Conservation (phyloP, 257 asterid species). For the Anisodus tanguticus region DNA sequence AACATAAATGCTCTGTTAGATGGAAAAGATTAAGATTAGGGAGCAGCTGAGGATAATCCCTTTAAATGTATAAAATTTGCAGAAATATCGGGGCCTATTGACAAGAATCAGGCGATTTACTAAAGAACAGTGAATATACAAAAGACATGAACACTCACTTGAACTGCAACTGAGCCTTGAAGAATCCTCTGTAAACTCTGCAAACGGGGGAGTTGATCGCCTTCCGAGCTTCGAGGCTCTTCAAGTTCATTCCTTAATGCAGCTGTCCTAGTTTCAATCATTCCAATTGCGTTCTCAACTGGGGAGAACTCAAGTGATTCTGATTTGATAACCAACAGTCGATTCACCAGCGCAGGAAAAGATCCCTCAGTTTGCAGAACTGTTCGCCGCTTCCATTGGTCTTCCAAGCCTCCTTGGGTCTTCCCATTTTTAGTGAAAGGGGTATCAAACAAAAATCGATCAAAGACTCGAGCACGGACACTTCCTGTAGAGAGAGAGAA, state of each 20-base stretch:
- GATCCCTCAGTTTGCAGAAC: slow-evolving; percentile 95
- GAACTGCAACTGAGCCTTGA: slow-evolving; percentile 99
- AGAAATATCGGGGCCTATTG: not conserved
- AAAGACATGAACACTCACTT: slow-evolving; percentile 56
- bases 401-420: slow-evolving; percentile 98
- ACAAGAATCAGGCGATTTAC: not conserved
- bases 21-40: not conserved
- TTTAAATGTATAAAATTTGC: not conserved
- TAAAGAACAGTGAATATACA: not conserved
- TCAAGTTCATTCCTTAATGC: slow-evolving; percentile 96
- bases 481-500: slow-evolving; percentile 90
- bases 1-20: not conserved
- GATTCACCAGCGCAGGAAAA: slow-evolving; percentile 91
- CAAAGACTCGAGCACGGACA: slow-evolving; percentile 95
- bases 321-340: slow-evolving; percentile 79
- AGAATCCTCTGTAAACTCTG: slow-evolving; percentile 98
- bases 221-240: slow-evolving; percentile 99
- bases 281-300: slow-evolving; percentile 98
- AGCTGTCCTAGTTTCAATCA: slow-evolving; percentile 96
- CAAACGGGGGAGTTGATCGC: slow-evolving; percentile 97
- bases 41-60: slow-evolving; percentile 23
- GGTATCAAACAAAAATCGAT: slow-evolving; percentile 88
- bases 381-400: slow-evolving; percentile 96
- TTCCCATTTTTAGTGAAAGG: slow-evolving; percentile 97
- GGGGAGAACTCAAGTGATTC: slow-evolving; percentile 98